These are phyloP conservation scores for Phytophthora palmivora DNA, from an alignment of 352 stramenopile genomes.

Conservation along the genomic window DNA sequence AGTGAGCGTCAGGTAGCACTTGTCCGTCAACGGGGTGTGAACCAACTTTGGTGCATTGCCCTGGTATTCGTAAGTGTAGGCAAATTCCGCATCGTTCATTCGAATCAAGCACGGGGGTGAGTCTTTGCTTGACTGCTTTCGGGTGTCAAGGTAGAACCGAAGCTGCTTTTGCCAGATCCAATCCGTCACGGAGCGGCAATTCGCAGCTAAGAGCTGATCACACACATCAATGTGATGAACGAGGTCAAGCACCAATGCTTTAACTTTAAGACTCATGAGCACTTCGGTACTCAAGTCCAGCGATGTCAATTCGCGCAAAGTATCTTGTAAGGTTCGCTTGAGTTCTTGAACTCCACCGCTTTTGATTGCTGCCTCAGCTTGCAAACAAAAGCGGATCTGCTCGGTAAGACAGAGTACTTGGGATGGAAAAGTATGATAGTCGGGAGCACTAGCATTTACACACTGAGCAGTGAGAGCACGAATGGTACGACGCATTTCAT, in stretches of 20 bases:
- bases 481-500: slow-evolving; percentile 93
- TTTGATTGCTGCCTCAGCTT: slow-evolving; percentile 88
- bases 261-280: slow-evolving; percentile 94
- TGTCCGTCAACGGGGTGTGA: slow-evolving; percentile 95
- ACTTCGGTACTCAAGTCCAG: slow-evolving; percentile 88
- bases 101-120: slow-evolving; percentile 49
- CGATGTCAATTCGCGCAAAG: slow-evolving; percentile 73
- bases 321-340: slow-evolving; percentile 72
- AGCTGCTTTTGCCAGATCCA: slow-evolving; percentile 96
- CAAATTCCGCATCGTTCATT: slow-evolving; percentile 88
- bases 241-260: slow-evolving; percentile 94
- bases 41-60: slow-evolving; percentile 94
- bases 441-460: slow-evolving; percentile 71
- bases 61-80: slow-evolving; percentile 97
- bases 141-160: slow-evolving; percentile 86
- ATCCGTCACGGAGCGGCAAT: slow-evolving; percentile 63
- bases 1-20: slow-evolving; percentile 95
- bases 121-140: slow-evolving; percentile 46
- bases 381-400: slow-evolving; percentile 92
- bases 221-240: slow-evolving; percentile 97
- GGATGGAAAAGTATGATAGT: slow-evolving; percentile 91
- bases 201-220: slow-evolving; percentile 81
- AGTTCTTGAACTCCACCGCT: slow-evolving; percentile 72
- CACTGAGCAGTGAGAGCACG: slow-evolving; percentile 79
- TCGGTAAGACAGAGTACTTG: slow-evolving; percentile 94